A percentile compares a stretch with the other conserved stretches of the same genome.
phyloP scores from a whole-genome alignment of 441 rosid genomes.

The Melastoma candidum region DNA sequence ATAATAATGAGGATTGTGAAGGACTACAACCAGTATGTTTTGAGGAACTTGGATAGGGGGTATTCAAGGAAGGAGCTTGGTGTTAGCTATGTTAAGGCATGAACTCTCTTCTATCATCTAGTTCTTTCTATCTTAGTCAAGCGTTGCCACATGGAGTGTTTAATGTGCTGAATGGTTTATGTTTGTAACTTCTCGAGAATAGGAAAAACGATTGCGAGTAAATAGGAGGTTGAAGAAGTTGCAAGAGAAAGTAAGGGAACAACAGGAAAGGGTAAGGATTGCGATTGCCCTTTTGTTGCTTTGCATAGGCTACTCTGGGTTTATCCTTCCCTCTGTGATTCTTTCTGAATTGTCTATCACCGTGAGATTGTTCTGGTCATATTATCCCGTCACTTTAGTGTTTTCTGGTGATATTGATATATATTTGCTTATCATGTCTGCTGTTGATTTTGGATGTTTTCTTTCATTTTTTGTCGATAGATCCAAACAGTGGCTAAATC shows the following conservation, averaged over 20 bases:
- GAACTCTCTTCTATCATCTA: conserved; percentile 1
- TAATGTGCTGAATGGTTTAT: neutral
- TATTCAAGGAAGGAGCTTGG: conserved; percentile 81
- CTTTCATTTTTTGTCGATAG: conserved; percentile 21
- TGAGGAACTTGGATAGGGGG: conserved; percentile 78
- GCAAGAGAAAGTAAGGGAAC: conserved; percentile 47
- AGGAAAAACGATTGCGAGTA: too few relatives aligned
- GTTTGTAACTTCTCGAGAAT: too few relatives aligned
- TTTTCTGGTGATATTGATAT: neutral
- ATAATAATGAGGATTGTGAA: conserved; percentile 80
- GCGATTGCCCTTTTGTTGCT: neutral
- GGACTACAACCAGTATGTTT: conserved; percentile 77
- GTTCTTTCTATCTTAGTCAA: conserved; percentile 1
- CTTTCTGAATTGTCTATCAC: neutral
- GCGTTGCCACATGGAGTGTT: neutral
- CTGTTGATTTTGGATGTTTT: neutral
- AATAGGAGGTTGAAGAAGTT: too few relatives aligned
- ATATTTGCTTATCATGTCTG: neutral
- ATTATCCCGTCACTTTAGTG: too few relatives aligned
- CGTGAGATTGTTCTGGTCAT: too few relatives aligned
- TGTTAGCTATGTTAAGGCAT: conserved; percentile 80
- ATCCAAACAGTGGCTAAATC: conserved; percentile 59
- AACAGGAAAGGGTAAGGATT: conserved; percentile 53
- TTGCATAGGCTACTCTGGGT: neutral
- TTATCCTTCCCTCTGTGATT: neutral